phyloP scores from a whole-genome alignment of 805 yeast genomes.

The Teunomyces lycoperdinae region DNA sequence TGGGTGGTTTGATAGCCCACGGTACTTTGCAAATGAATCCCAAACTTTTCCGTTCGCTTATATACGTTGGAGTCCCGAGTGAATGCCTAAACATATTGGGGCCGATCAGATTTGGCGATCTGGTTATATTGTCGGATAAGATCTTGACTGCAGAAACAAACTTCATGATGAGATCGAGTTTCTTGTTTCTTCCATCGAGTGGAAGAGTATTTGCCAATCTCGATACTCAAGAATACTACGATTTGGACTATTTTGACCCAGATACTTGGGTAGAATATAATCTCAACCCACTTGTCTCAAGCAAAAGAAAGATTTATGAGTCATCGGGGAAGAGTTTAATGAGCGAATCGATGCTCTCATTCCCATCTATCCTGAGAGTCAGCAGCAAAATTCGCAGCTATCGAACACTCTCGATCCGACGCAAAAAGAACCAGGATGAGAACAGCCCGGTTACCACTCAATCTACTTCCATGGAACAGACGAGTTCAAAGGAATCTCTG shows the following conservation, averaged over 20 bases:
- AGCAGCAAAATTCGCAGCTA: slow-evolving; percentile 27
- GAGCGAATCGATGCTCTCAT: slow-evolving; percentile 10
- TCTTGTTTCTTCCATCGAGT: slow-evolving; percentile 69
- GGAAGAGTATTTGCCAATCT: slow-evolving; percentile 72
- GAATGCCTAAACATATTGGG: slow-evolving; percentile 86
- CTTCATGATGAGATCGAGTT: slow-evolving; percentile 86
- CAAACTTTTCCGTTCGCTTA: slow-evolving; percentile 63
- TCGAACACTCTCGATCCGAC: slow-evolving; percentile 10
- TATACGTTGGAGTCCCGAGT: slow-evolving; percentile 82
- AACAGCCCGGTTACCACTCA: background rate
- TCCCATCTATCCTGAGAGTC: slow-evolving; percentile 23
- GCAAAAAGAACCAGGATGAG: background rate
- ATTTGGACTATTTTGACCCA: slow-evolving; percentile 76
- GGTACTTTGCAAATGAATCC: slow-evolving; percentile 71
- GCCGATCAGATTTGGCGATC: slow-evolving; percentile 79
- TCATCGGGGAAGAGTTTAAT: slow-evolving; percentile 4
- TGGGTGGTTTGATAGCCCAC: slow-evolving; percentile 91
- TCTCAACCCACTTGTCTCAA: slow-evolving; percentile 69
- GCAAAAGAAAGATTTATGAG: slow-evolving; percentile 27
- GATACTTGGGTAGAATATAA: slow-evolving; percentile 76
- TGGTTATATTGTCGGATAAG: slow-evolving; percentile 69
- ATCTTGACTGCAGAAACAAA: slow-evolving; percentile 77
- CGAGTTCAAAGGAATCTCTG: background rate
- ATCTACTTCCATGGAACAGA: background rate
- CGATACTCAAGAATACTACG: slow-evolving; percentile 54